Evolutionary conservation across 371 early-diverging fungal genomes (phyloP).

Genomic region (Capillidium heterosporum): DNA sequence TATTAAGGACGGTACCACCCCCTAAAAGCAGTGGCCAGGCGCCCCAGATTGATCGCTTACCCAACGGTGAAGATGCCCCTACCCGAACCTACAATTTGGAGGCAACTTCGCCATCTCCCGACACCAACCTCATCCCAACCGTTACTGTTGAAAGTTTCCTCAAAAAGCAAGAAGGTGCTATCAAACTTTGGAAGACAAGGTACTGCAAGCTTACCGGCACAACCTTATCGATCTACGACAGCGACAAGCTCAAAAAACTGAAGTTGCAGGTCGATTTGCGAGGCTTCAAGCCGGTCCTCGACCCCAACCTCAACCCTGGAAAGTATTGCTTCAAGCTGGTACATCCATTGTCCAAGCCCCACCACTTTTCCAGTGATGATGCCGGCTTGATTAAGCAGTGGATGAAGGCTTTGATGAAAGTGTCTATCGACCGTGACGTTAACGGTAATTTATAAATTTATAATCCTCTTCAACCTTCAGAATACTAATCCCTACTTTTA

Average conservation of each 20-base stretch:
- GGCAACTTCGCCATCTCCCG: neutral
- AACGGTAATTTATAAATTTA: slow-evolving; percentile 14
- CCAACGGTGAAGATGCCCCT: neutral
- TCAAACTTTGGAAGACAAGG: slow-evolving; percentile 44
- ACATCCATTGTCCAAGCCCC: slow-evolving; percentile 31
- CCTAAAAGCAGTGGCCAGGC: neutral
- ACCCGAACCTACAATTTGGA: slow-evolving; percentile 1
- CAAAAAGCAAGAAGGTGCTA: slow-evolving; percentile 39
- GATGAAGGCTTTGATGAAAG: slow-evolving; percentile 41
- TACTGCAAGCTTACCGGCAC: slow-evolving; percentile 47
- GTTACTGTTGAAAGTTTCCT: slow-evolving; percentile 17
- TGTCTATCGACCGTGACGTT: slow-evolving; percentile 36
- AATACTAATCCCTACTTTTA: slow-evolving; percentile 6
- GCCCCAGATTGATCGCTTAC: slow-evolving; percentile 7
- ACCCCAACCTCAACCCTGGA: slow-evolving; percentile 33
- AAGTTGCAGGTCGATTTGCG: slow-evolving; percentile 29
- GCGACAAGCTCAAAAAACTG: slow-evolving; percentile 31
- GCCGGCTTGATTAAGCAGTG: slow-evolving; percentile 24
- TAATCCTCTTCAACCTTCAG: neutral
- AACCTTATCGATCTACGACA: slow-evolving; percentile 39
- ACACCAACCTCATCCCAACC: neutral
- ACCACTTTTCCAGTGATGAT: slow-evolving; percentile 36
- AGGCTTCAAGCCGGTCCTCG: slow-evolving; percentile 28
- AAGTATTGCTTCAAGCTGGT: slow-evolving; percentile 45
- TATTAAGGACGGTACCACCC: neutral